These are phyloP conservation scores for Mycena polygramma DNA, from an alignment of 768 basidiomycete species.

Conservation along the genomic window DNA sequence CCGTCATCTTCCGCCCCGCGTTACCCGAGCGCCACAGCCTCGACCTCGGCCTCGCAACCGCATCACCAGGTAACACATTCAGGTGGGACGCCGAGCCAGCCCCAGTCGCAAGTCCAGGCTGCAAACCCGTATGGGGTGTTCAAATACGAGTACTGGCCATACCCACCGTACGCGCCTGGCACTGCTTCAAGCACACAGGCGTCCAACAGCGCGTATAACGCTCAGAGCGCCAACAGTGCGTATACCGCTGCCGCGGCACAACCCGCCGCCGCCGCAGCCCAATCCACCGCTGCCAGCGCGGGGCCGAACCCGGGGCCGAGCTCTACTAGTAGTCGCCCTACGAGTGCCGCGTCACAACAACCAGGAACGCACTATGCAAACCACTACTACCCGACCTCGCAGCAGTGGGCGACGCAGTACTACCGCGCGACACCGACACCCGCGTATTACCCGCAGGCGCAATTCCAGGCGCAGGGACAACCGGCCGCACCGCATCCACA, in stretches of 20 bases:
- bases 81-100: neutral
- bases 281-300: neutral
- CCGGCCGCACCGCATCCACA: neutral
- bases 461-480: conserved; percentile 4
- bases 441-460: conserved; percentile 15
- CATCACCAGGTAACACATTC: neutral
- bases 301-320: neutral
- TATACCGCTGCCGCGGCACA: too few species aligned
- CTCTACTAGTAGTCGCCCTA: too few species aligned
- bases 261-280: too few species aligned
- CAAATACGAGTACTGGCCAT: conserved; percentile 27
- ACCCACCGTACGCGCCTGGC: neutral
- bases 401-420: conserved; percentile 26
- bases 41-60: neutral
- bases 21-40: neutral
- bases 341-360: neutral
- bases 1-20: neutral
- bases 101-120: neutral
- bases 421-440: conserved; percentile 15
- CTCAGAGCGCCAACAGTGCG: too few species aligned
- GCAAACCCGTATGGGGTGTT: conserved; percentile 21
- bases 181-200: neutral
- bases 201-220: too few species aligned
- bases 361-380: conserved; percentile 14
- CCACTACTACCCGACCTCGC: conserved; percentile 21